Evolutionary conservation across 2,329 filamentous ascomycete genomes (phyloP).

Genomic region (Penicillium sp.): DNA sequence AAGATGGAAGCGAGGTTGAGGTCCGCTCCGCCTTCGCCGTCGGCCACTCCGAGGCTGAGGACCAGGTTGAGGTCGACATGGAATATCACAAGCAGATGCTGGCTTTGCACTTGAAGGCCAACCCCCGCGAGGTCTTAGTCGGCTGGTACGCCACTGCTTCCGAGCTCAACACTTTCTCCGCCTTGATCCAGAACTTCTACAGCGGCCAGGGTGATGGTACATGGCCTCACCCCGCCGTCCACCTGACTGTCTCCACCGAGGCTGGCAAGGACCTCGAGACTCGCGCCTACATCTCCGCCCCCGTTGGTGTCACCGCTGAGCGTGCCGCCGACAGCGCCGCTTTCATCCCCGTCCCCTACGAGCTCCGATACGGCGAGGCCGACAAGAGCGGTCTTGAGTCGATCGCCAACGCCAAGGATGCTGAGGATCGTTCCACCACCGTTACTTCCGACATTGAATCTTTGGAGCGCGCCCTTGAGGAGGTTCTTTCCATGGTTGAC

Average conservation of each 20-base stretch:
- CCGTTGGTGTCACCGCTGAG: constrained; percentile 92
- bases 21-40: constrained; percentile 97
- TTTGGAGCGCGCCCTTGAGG: constrained; percentile 79
- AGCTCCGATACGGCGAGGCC: constrained; percentile 82
- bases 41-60: constrained; percentile 95
- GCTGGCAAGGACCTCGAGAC: constrained; percentile 86
- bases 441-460: constrained; percentile 87
- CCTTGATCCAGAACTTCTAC: constrained; percentile 99
- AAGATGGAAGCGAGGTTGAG: constrained; percentile 95
- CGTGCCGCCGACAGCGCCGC: constrained; percentile 93
- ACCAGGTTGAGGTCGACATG: constrained; percentile 99
- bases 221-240: constrained; percentile 94
- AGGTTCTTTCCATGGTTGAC: constrained; percentile 85
- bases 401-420: constrained; percentile 77
- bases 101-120: constrained; percentile 86
- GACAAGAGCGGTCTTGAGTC: constrained; percentile 77
- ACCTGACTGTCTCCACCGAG: constrained; percentile 90
- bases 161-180: constrained; percentile 97
- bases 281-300: constrained; percentile 90
- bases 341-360: constrained; percentile 96
- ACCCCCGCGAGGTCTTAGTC: constrained; percentile 88
- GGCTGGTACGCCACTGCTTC: constrained; percentile 98
- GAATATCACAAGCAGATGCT: constrained; percentile 99
- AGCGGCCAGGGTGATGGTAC: constrained; percentile 94
- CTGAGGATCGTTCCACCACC: constrained; percentile 69